A percentile compares a stretch with the other conserved stretches of the same genome.
Conservation (phyloP, 1,139 yeast genomes). For the Saccharomyces uvarum region DNA sequence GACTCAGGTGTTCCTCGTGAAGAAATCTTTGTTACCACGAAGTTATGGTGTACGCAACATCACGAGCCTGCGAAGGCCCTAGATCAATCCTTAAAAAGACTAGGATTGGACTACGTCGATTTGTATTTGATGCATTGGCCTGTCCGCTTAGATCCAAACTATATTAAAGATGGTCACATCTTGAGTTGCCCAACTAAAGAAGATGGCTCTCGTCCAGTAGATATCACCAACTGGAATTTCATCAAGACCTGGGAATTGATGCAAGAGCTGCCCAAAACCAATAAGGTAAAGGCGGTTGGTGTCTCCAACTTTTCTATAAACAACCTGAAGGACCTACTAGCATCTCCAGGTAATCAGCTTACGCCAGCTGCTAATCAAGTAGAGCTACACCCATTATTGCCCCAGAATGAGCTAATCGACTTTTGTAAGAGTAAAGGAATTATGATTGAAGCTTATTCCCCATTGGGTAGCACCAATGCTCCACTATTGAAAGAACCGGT, state of each 20-base stretch:
- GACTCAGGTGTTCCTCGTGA: constrained; percentile 64
- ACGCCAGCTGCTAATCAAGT: constrained; percentile 67
- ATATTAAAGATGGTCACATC: constrained; percentile 34
- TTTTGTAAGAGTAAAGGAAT: constrained; percentile 49
- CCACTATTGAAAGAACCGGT: constrained; percentile 49
- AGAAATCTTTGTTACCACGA: constrained; percentile 71
- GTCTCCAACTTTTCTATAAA: constrained; percentile 63
- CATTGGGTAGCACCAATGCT: constrained; percentile 63
- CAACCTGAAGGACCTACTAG: constrained; percentile 45
- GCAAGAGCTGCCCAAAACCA: constrained; percentile 51
- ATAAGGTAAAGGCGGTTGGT: constrained; percentile 63
- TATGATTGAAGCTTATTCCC: constrained; percentile 65
- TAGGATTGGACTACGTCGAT: constrained; percentile 75
- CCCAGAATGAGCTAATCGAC: constrained; percentile 55
- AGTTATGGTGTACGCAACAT: constrained; percentile 66
- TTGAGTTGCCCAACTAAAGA: constrained; percentile 35
- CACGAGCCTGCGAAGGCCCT: constrained; percentile 52
- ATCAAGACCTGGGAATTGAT: constrained; percentile 61
- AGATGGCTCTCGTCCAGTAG: constrained; percentile 39
- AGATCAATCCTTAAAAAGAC: constrained; percentile 51
- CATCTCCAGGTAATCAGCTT: constrained; percentile 42
- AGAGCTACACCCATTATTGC: constrained; percentile 66
- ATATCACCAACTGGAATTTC: constrained; percentile 43
- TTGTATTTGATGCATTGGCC: constrained; percentile 87
- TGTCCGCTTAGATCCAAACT: constrained; percentile 42